A percentile compares a stretch with the other conserved stretches of the same genome.
Conservation (phyloP, 2,329 filamentous ascomycete species). For the Aspergillus sp. region DNA sequence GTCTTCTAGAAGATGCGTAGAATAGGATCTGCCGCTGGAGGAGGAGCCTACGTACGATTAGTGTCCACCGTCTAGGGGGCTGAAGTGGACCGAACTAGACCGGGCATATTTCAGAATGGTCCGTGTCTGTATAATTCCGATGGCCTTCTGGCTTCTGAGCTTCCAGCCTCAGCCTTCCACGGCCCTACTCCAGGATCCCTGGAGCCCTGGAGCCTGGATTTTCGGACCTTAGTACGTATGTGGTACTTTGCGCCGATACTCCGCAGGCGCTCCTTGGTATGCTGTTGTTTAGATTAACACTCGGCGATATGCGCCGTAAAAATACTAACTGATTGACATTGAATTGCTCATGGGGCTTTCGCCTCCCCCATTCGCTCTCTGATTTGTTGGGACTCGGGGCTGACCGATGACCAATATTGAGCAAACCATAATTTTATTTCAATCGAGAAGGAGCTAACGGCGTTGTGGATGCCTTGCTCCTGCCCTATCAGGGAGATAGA, state of each 20-base stretch:
- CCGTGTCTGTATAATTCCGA: neutral
- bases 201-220: neutral
- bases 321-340: too few relatives aligned
- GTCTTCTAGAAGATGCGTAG: conserved; percentile 25
- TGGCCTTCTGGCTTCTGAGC: neutral
- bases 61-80: neutral
- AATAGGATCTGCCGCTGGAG: conserved; percentile 2
- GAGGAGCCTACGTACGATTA: neutral
- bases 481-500: neutral
- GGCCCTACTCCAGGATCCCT: neutral
- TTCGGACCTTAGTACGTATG: too few relatives aligned
- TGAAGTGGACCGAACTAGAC: neutral
- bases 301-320: too few relatives aligned
- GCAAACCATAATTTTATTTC: neutral
- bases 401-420: neutral
- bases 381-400: too few relatives aligned
- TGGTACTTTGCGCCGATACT: too few relatives aligned
- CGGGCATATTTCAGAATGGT: neutral
- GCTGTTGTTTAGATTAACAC: too few relatives aligned
- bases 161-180: neutral
- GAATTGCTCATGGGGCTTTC: neutral
- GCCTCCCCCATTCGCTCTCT: neutral
- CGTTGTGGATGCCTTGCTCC: neutral
- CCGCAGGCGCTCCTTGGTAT: too few relatives aligned
- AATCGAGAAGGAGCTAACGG: neutral